Evolutionary conservation across 805 yeast species (phyloP).

Genomic region (Wickerhamiella occidentalis): DNA sequence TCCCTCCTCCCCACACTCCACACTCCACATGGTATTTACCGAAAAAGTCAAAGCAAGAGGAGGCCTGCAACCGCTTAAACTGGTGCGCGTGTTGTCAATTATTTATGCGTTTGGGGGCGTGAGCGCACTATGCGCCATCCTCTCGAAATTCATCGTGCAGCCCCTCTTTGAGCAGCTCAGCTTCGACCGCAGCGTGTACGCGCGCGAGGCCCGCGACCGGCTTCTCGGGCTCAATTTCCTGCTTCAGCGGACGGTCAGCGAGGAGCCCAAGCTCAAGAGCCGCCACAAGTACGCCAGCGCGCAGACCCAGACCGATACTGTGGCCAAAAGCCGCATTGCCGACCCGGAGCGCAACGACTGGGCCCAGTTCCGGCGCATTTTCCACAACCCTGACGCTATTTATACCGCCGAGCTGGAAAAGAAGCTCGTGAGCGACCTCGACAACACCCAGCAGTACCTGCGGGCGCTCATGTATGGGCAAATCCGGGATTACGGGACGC

Average conservation of each 20-base stretch:
- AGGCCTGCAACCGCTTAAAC: slow-evolving; percentile 16
- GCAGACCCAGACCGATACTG: slow-evolving; percentile 23
- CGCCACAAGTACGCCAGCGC: slow-evolving; percentile 20
- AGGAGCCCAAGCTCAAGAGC: slow-evolving; percentile 18
- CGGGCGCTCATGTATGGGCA: slow-evolving; percentile 9
- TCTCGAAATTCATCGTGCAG: slow-evolving; percentile 25
- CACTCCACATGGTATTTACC: slow-evolving; percentile 22
- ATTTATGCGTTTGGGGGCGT: slow-evolving; percentile 27
- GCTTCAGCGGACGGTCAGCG: slow-evolving; percentile 17
- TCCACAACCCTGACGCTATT: neutral
- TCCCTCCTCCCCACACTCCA: too few species aligned
- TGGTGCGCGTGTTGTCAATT: slow-evolving; percentile 23
- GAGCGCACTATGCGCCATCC: slow-evolving; percentile 21
- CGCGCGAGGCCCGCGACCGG: slow-evolving; percentile 22
- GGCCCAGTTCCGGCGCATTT: neutral
- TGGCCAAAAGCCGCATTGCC: neutral
- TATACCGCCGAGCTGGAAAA: slow-evolving; percentile 5
- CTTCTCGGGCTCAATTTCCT: slow-evolving; percentile 21
- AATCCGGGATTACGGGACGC: neutral
- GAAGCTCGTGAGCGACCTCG: neutral
- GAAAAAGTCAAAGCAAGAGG: slow-evolving; percentile 19
- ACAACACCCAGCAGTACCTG: slow-evolving; percentile 6
- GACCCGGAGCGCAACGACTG: slow-evolving; percentile 11
- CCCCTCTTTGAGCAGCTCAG: slow-evolving; percentile 28
- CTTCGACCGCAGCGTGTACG: slow-evolving; percentile 25